phyloP scores from a whole-genome alignment of 177 flowering plant genomes.

The Vitis hybrid region DNA sequence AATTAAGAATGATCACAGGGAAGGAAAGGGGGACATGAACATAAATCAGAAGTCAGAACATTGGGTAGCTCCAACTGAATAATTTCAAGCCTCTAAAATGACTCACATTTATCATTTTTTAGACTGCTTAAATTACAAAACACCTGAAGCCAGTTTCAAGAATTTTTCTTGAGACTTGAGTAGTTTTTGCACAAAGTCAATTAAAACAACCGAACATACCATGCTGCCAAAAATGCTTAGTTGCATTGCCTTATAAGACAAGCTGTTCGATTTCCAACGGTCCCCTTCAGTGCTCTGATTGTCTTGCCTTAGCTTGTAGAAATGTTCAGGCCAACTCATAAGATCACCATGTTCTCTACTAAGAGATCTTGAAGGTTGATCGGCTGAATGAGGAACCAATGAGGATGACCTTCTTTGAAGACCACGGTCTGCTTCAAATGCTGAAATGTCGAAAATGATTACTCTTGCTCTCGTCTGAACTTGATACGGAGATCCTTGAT shows the following conservation, averaged over 20 bases:
- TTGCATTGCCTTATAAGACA: conserved; percentile 70
- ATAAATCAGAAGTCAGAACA: too few relatives aligned
- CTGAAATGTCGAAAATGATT: conserved; percentile 57
- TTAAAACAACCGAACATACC: conserved; percentile 35
- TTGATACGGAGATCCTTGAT: conserved; percentile 51
- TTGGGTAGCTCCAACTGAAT: too few relatives aligned
- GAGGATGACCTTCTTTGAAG: conserved; percentile 53
- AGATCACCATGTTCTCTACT: conserved; percentile 65
- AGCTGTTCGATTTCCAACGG: conserved; percentile 28
- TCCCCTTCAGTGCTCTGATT: conserved; percentile 26
- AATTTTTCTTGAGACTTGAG: too few relatives aligned
- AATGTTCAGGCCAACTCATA: conserved; percentile 83
- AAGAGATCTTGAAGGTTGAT: conserved; percentile 42
- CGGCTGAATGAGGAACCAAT: conserved; percentile 38
- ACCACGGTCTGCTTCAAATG: conserved; percentile 45
- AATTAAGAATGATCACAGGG: too few relatives aligned
- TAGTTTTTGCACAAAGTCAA: too few relatives aligned
- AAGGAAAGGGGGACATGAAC: too few relatives aligned
- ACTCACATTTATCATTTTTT: too few relatives aligned
- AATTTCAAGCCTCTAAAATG: too few relatives aligned
- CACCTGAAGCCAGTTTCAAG: too few relatives aligned
- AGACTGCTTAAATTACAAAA: too few relatives aligned
- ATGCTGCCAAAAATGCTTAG: conserved; percentile 76
- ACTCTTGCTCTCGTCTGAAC: conserved; percentile 83
- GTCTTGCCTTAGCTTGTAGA: conserved; percentile 32